Percentiles rank a stretch among this genome's conserved stretches.
Conservation (phyloP, 1,139 yeast species). For the Debaryomyces psychrophilus region DNA sequence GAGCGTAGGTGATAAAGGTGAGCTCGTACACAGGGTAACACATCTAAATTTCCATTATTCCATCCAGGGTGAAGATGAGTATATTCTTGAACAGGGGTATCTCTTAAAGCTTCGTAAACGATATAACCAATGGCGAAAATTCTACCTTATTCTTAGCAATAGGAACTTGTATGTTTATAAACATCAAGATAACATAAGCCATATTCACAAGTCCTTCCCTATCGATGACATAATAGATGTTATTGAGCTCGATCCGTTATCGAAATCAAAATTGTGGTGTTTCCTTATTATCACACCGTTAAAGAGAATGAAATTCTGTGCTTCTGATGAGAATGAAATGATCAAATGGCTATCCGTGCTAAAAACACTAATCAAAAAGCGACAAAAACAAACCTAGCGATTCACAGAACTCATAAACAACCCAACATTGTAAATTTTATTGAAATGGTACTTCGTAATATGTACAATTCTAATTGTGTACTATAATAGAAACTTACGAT, state of each 20-base stretch:
- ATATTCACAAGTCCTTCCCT: conserved; percentile 32
- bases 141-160: conserved; percentile 48
- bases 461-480: not conserved
- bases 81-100: conserved; percentile 45
- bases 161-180: conserved; percentile 46
- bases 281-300: conserved; percentile 51
- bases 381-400: not conserved
- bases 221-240: conserved; percentile 51
- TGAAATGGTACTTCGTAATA: no score
- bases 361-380: conserved; percentile 24
- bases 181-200: conserved; percentile 20
- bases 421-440: not conserved
- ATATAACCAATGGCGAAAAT: conserved; percentile 52
- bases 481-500: not conserved
- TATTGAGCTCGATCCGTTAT: conserved; percentile 54
- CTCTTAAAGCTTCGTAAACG: conserved; percentile 42
- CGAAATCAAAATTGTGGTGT: conserved; percentile 48
- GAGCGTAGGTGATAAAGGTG: conserved; percentile 9
- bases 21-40: not conserved
- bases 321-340: conserved; percentile 49
- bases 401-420: not conserved
- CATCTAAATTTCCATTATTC: not conserved
- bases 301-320: conserved; percentile 50
- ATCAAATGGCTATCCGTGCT: conserved; percentile 54
- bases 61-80: conserved; percentile 26